Evolutionary conservation across 345 rosid genomes (phyloP).

Genomic region (Ricinus communis): DNA sequence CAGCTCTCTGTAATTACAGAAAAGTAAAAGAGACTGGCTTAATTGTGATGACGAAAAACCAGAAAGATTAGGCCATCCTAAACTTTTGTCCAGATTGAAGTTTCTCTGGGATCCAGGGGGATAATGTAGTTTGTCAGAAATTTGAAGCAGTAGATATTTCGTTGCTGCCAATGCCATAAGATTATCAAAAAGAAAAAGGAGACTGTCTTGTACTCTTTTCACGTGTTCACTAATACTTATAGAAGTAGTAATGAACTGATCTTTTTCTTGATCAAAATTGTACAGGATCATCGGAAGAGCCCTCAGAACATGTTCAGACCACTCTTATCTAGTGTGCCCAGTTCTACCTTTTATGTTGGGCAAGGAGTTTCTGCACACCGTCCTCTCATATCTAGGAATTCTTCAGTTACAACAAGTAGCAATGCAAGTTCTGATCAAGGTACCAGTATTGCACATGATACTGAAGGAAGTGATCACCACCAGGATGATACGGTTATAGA

Average conservation of each 20-base stretch:
- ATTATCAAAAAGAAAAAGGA: neutral
- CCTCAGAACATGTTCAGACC: slow-evolving; percentile 99
- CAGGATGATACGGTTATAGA: slow-evolving; percentile 45
- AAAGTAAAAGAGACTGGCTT: neutral
- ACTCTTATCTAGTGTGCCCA: slow-evolving; percentile 92
- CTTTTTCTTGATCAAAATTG: slow-evolving; percentile 20
- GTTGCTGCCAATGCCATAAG: neutral
- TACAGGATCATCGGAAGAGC: slow-evolving; percentile 83
- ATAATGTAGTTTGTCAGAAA: neutral
- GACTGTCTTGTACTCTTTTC: neutral
- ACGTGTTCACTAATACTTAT: neutral
- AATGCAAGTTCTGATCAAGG: slow-evolving; percentile 67
- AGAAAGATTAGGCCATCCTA: neutral
- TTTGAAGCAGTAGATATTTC: neutral
- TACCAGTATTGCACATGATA: slow-evolving; percentile 45
- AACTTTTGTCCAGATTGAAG: neutral
- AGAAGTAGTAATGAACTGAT: slow-evolving; percentile 13
- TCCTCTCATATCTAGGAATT: slow-evolving; percentile 60
- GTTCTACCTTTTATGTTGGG: slow-evolving; percentile 76
- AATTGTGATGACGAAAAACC: neutral
- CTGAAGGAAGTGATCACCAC: slow-evolving; percentile 50
- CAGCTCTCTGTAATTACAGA: neutral
- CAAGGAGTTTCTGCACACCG: slow-evolving; percentile 58
- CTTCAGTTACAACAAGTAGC: slow-evolving; percentile 69
- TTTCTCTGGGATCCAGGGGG: neutral